Evolutionary conservation across 768 basidiomycete species (phyloP).

Genomic region (Termitomyces sp.): DNA sequence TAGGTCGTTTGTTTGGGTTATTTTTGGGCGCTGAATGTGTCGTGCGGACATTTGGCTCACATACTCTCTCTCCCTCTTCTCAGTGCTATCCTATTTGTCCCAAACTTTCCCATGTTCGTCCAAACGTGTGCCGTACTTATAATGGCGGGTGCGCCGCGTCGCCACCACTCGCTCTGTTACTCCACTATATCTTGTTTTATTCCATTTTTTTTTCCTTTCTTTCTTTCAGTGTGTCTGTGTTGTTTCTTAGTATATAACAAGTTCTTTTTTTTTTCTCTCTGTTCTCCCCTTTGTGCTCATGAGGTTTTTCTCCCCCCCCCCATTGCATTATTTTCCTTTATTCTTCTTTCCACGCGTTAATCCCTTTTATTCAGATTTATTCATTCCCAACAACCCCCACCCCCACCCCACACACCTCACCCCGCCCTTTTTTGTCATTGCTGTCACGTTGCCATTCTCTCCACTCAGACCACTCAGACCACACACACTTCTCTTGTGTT

Average conservation of each 20-base stretch:
- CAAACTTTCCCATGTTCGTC: not conserved
- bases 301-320: not conserved
- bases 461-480: constrained; percentile 1
- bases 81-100: constrained; percentile 2
- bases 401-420: no score
- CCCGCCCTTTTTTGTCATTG: not conserved
- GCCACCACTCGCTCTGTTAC: not conserved
- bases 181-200: constrained; percentile 16
- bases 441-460: constrained; percentile 11
- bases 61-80: constrained; percentile 10
- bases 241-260: constrained; percentile 11
- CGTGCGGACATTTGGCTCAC: constrained; percentile 13
- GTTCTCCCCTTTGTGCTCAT: not conserved
- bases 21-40: constrained; percentile 3
- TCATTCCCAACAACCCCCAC: no score
- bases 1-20: constrained; percentile 13
- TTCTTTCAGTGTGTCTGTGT: constrained; percentile 4
- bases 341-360: constrained; percentile 1
- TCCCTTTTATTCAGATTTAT: not conserved
- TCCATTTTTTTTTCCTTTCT: constrained; percentile 6
- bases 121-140: constrained; percentile 12
- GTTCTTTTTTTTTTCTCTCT: not conserved
- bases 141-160: constrained; percentile 4
- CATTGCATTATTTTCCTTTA: not conserved
- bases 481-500: constrained; percentile 17